phyloP scores from a whole-genome alignment of 371 early-diverging fungal species.

The Mucor plumbeus region DNA sequence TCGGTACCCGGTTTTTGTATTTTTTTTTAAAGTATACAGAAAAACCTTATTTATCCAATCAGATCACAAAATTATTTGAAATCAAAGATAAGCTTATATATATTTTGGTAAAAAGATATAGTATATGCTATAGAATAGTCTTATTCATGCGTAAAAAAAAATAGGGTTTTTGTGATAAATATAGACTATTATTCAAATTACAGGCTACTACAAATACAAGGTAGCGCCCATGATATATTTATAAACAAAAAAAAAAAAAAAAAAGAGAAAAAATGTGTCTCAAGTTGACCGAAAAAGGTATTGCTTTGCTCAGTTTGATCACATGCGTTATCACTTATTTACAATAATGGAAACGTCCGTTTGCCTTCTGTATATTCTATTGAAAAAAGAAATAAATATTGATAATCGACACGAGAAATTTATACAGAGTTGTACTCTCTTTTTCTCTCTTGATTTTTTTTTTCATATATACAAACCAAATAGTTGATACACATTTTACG shows the following conservation, averaged over 20 bases:
- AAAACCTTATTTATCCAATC: not conserved
- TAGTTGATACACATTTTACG: not conserved
- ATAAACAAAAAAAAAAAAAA: not conserved
- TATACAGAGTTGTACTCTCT: not conserved
- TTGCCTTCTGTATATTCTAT: conserved; percentile 6
- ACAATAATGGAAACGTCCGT: conserved; percentile 12
- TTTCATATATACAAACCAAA: not conserved
- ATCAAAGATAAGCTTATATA: not conserved
- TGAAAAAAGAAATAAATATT: not conserved
- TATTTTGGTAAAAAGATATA: no score
- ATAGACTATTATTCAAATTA: no score
- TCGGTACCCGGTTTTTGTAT: not conserved
- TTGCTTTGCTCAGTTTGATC: conserved; percentile 9
- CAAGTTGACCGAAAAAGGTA: conserved; percentile 1
- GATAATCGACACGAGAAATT: not conserved
- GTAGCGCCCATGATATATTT: no score
- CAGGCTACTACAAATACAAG: no score
- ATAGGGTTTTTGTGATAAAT: no score
- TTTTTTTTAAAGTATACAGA: not conserved
- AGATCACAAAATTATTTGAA: not conserved
- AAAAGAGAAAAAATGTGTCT: not conserved
- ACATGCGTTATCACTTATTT: conserved; percentile 1
- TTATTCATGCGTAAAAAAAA: no score
- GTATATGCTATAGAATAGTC: no score
- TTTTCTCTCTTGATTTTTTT: not conserved